phyloP scores from a whole-genome alignment of 352 stramenopile genomes.

The Globisporangium spinosum region DNA sequence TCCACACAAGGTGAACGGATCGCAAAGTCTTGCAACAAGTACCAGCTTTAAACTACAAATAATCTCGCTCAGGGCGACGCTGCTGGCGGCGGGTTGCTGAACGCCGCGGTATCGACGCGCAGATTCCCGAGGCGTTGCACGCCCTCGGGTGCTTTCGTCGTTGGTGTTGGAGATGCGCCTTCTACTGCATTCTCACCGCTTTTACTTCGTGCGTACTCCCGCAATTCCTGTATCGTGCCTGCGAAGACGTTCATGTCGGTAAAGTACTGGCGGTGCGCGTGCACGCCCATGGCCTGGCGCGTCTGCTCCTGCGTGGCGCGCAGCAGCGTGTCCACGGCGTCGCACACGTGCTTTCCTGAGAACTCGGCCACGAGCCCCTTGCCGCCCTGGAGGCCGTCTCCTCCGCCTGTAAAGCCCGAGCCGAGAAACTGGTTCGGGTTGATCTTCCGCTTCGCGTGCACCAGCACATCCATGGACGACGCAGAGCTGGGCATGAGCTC shows the following conservation, averaged over 20 bases:
- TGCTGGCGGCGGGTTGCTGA: slow-evolving; percentile 1
- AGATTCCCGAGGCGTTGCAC: slow-evolving; percentile 10
- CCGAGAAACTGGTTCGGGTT: slow-evolving; percentile 34
- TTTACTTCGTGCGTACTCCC: not conserved
- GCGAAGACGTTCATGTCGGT: slow-evolving; percentile 15
- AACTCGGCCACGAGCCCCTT: slow-evolving; percentile 11
- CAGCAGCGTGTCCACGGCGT: slow-evolving; percentile 13
- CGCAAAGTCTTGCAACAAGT: not conserved
- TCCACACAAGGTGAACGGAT: not conserved
- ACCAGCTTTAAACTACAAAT: not conserved
- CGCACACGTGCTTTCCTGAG: slow-evolving; percentile 11
- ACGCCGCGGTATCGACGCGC: slow-evolving; percentile 2
- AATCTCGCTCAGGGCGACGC: not conserved
- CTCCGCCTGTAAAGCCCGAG: not conserved
- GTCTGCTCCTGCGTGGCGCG: slow-evolving; percentile 7
- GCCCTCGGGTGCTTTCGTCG: slow-evolving; percentile 7
- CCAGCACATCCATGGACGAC: not conserved
- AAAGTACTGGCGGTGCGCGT: slow-evolving; percentile 12
- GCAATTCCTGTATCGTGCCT: slow-evolving; percentile 5
- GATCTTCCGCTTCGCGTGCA: slow-evolving; percentile 5
- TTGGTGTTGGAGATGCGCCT: not conserved
- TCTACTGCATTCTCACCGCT: not conserved
- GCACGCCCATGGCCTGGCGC: slow-evolving; percentile 10
- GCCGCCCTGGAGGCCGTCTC: slow-evolving; percentile 8
- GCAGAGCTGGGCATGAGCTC: slow-evolving; percentile 31